phyloP scores from a whole-genome alignment of 1,284 basidiomycete genomes.

The Cutaneotrichosporon cutaneum region DNA sequence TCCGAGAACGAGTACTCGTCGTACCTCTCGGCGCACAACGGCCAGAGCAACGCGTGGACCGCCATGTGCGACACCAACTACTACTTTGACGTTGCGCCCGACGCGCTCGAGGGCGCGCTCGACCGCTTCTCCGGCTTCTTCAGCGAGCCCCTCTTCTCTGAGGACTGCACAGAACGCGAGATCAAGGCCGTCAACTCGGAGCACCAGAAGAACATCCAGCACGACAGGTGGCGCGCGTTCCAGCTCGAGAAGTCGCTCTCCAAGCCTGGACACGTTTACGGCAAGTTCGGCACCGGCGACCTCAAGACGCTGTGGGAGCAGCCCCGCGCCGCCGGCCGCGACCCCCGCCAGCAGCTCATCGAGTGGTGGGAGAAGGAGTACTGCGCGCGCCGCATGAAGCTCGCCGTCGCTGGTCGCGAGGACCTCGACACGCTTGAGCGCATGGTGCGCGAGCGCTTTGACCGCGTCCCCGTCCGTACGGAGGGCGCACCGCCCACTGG shows the following conservation, averaged over 20 bases:
- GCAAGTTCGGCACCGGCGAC: slow-evolving; percentile 90
- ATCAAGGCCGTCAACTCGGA: slow-evolving; percentile 97
- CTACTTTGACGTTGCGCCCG: slow-evolving; percentile 81
- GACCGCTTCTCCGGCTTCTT: slow-evolving; percentile 94
- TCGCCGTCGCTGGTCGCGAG: slow-evolving; percentile 89
- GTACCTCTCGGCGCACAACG: slow-evolving; percentile 88
- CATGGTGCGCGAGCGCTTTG: slow-evolving; percentile 49
- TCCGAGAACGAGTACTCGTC: slow-evolving; percentile 89
- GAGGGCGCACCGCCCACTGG: slow-evolving; percentile 40
- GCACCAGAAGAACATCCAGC: slow-evolving; percentile 96
- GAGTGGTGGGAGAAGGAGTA: slow-evolving; percentile 96
- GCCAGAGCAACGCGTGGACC: slow-evolving; percentile 91
- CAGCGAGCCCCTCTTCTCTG: slow-evolving; percentile 82
- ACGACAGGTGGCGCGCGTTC: slow-evolving; percentile 94
- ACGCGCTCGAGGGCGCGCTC: slow-evolving; percentile 79
- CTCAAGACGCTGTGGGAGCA: slow-evolving; percentile 73
- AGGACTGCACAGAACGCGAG: slow-evolving; percentile 87
- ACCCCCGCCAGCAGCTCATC: slow-evolving; percentile 85
- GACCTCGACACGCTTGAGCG: slow-evolving; percentile 48
- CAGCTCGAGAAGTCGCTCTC: slow-evolving; percentile 91
- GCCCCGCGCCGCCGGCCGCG: slow-evolving; percentile 63
- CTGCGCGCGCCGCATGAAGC: slow-evolving; percentile 88
- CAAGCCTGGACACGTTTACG: slow-evolving; percentile 78
- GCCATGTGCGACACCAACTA: slow-evolving; percentile 86
- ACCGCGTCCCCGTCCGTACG: slow-evolving; percentile 44